Conservation (phyloP, 2,329 filamentous ascomycete genomes). For the Scopulariopsis brevicaulis region DNA sequence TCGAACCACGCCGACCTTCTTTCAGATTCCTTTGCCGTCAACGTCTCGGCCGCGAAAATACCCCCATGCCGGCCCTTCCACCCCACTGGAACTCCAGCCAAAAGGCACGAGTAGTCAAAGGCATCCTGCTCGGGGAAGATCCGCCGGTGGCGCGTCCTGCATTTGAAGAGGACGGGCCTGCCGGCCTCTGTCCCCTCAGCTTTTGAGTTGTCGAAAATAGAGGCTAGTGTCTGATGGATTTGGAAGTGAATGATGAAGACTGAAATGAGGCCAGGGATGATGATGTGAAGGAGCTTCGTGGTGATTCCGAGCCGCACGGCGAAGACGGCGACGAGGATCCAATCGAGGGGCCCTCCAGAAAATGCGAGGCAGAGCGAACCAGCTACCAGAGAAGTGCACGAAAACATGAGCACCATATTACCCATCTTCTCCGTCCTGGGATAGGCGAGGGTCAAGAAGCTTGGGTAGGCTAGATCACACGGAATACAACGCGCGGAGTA, state of each 20-base stretch:
- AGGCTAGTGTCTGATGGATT: not conserved
- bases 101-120: slow-evolving; percentile 61
- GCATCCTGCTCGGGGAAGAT: slow-evolving; percentile 56
- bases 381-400: not conserved
- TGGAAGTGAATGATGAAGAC: not conserved
- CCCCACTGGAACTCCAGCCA: slow-evolving; percentile 57
- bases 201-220: slow-evolving; percentile 1
- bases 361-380: not conserved
- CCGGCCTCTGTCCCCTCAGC: slow-evolving; percentile 15
- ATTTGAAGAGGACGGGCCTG: slow-evolving; percentile 47
- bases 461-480: too few relatives aligned
- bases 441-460: not conserved
- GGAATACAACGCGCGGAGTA: too few relatives aligned
- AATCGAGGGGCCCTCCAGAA: not conserved
- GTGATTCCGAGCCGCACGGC: not conserved
- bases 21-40: not conserved
- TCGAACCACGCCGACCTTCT: not conserved
- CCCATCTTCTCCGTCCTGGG: not conserved
- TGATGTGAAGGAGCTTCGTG: not conserved
- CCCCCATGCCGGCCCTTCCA: slow-evolving; percentile 43
- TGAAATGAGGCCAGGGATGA: not conserved
- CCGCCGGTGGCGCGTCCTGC: slow-evolving; percentile 52
- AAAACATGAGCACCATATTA: not conserved
- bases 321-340: not conserved
- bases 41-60: slow-evolving; percentile 37